Evolutionary conservation across 257 asterid species (phyloP).

Genomic region (Rhazya stricta): DNA sequence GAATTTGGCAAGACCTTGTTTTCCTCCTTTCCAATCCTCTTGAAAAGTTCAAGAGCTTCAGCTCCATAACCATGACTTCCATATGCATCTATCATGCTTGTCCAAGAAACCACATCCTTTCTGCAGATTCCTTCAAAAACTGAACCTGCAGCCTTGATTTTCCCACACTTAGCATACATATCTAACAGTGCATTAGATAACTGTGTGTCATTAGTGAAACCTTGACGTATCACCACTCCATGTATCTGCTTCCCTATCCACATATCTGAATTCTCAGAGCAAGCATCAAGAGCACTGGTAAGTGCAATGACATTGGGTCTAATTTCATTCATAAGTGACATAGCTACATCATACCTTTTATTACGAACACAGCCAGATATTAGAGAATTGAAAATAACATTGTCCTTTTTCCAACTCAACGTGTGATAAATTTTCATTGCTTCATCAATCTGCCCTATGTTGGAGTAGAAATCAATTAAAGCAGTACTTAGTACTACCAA

Average conservation of each 20-base stretch:
- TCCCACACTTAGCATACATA: constrained; percentile 32
- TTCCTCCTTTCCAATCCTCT: constrained; percentile 16
- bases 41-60: constrained; percentile 22
- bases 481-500: constrained; percentile 27
- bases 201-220: constrained; percentile 16
- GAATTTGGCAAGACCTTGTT: constrained; percentile 17
- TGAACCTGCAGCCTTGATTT: constrained; percentile 13
- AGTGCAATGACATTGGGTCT: constrained; percentile 21
- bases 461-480: constrained; percentile 21
- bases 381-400: constrained; percentile 21
- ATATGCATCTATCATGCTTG: constrained; percentile 26
- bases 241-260: constrained; percentile 31
- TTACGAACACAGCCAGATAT: constrained; percentile 21
- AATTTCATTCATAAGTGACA: constrained; percentile 15
- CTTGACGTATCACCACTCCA: constrained; percentile 16
- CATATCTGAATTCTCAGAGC: constrained; percentile 20
- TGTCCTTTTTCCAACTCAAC: constrained; percentile 21
- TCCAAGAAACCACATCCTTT: constrained; percentile 28
- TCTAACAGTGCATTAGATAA: constrained; percentile 22
- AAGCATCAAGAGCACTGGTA: constrained; percentile 25
- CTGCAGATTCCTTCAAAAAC: constrained; percentile 21
- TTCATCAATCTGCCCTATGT: constrained; percentile 20
- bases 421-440: constrained; percentile 19
- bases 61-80: constrained; percentile 28
- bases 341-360: constrained; percentile 20